Conservation (phyloP, 2,329 filamentous ascomycete species). For the Rhynchosporium secalis region DNA sequence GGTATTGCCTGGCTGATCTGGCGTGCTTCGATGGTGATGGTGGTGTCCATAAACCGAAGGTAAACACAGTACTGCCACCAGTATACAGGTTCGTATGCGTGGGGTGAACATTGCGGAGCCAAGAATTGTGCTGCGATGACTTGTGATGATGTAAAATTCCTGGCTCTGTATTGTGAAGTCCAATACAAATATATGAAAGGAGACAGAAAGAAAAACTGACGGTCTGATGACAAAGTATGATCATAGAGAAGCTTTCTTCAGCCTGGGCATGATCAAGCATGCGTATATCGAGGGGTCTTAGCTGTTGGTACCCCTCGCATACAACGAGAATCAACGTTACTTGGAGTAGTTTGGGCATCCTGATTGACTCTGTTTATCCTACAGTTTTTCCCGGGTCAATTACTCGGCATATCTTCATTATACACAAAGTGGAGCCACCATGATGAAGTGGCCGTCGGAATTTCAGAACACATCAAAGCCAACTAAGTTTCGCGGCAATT, state of each 20-base stretch:
- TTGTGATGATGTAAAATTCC: not conserved
- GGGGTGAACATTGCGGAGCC: constrained; percentile 17
- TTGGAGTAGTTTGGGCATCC: constrained; percentile 12
- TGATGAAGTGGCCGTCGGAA: not conserved
- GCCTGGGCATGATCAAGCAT: constrained; percentile 5
- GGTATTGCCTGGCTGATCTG: not conserved
- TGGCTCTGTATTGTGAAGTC: not conserved
- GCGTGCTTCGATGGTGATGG: constrained; percentile 14
- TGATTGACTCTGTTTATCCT: constrained; percentile 15
- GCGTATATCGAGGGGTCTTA: constrained; percentile 12
- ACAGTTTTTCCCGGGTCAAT: constrained; percentile 5
- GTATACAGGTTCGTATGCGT: constrained; percentile 13
- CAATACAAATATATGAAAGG: constrained; percentile 11
- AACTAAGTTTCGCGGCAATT: not conserved
- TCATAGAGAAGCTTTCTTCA: not conserved
- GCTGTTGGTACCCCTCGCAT: constrained; percentile 4
- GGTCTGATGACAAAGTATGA: not conserved
- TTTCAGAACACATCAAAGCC: not conserved
- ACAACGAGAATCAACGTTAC: constrained; percentile 15
- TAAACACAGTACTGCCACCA: constrained; percentile 21
- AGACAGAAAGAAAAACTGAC: not conserved
- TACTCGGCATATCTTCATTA: not conserved
- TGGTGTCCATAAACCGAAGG: constrained; percentile 18
- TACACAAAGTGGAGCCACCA: not conserved
- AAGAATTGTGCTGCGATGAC: constrained; percentile 4